Evolutionary conservation across 441 rosid species (phyloP), one percentile per base, ranked within the genome.

Genomic region (Manihot esculenta): DNA sequence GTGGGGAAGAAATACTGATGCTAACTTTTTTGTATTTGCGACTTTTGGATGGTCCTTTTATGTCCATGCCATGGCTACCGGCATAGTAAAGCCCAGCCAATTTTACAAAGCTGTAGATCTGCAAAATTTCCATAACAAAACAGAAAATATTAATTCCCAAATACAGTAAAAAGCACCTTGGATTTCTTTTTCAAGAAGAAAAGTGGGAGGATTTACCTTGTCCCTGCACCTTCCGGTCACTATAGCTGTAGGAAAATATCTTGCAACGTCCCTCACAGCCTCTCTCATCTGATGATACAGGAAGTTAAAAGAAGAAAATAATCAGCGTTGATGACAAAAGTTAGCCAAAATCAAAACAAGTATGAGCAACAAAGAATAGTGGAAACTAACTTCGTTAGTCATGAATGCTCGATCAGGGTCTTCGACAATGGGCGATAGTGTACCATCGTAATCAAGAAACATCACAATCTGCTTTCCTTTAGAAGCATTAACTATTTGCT

Each of bases 61-160:
- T 92, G 94, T 94, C 99, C 99, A 94, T 92, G 41, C 97, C 97
- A 78, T 94, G 99, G 79, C 99, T 94, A 14, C 99, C 99, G 8
- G 99, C 99, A 73, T 94, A 94, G 83, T 94, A 90, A 67, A 92
- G 80, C 76, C 86, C 97, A 35, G 88, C 87, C 71, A 94, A 49
- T 72, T 78, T 86, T 59, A 94, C 99, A 79, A 94, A 92, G 24
- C 83, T 84, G 70, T 88, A 88, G 6, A 92, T 96, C 98, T 94
- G 70, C 67, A 72, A 45, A 24, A 72, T 72, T 51, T 7, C 10
- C 24, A 27, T 33, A 8, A n/a, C 15, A 42, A 23, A 20, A 41
- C 7, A 30, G 33, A 60, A 30, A 41, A 17, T 10, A 27, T 7
- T 7, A 21, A 11, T 27, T 27, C 15, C 38, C 12, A 12, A 69